Evolutionary conservation across 1,284 basidiomycete species (phyloP), one percentile per base, ranked within the genome.

Genomic region (Phylloporus sp.): DNA sequence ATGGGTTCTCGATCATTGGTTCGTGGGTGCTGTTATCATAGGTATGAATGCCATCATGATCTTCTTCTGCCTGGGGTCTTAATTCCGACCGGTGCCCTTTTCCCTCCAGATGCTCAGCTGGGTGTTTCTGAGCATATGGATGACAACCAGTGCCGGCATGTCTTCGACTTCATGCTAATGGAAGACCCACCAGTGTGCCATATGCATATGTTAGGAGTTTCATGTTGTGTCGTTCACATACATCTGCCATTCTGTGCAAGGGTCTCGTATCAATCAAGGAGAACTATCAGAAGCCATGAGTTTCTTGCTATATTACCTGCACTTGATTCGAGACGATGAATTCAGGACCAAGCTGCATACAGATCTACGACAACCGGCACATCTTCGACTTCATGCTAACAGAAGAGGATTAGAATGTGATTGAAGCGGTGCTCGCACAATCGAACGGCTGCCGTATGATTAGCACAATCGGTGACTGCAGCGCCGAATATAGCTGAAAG

Each of bases 161-260:
- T 85, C 1, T 92, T 87, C 72, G 80, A 79, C 6, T 88, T 91
- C 72, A 74, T 69, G 12, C 77, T 94, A 55, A 83, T 81, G 17
- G 75, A 78, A 2, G 77, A 64, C 87, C 66, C 68, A 93, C 92
- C 67, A 94, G 73, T 0, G 91, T 91, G 20, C 92, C 92, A 71
- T 94, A 94, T 34, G 93, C 92, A 71, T 94, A 94, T 34, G 93
- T 93, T 44, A 94, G 77, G 42, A 94, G 80, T 70, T 92, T 93
- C 60, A 94, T 74, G 47, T 81, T 80, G 70, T 94, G 89, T 69
- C 85, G 86, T 72, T 85, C 78, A 71, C 92, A 94, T 22, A 93
- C 88, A 61, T 89, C 86, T 10, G 84, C 83, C 91, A 94, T 91
- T 31, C 86, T 89, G 69, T 91, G 85, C 57, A 92, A 79, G 18